Conservation (phyloP, 2,329 filamentous ascomycete genomes). For the Penicillium griseofulvum region DNA sequence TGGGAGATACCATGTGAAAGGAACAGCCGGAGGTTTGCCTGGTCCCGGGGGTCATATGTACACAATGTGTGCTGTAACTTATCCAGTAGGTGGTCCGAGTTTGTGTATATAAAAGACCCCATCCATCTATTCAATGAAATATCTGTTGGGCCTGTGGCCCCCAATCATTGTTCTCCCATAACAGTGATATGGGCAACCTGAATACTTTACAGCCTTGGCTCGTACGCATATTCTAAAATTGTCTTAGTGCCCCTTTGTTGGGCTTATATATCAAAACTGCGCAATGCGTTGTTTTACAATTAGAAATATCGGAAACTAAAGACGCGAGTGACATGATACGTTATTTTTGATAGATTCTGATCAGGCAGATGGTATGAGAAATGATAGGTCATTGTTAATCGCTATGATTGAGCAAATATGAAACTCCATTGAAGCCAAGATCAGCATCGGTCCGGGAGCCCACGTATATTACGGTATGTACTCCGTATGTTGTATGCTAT, state of each 20-base stretch:
- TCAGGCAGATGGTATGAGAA: neutral
- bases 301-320: neutral
- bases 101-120: too few relatives aligned
- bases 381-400: neutral
- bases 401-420: neutral
- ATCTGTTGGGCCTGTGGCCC: too few relatives aligned
- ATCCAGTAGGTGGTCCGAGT: too few relatives aligned
- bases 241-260: neutral
- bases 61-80: too few relatives aligned
- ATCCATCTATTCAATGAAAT: too few relatives aligned
- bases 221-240: neutral
- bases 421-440: neutral
- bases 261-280: neutral
- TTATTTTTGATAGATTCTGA: neutral
- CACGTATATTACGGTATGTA: neutral
- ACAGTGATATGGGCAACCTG: neutral
- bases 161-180: too few relatives aligned
- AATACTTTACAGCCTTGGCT: neutral
- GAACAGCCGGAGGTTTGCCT: neutral
- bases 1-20: neutral
- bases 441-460: neutral
- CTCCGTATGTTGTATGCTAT: too few relatives aligned
- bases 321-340: neutral
- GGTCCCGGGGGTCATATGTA: neutral
- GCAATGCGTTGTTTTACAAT: neutral